Base-by-base conservation (phyloP, 371 early-diverging fungal genomes). In the Haplosporangium sp. region DNA sequence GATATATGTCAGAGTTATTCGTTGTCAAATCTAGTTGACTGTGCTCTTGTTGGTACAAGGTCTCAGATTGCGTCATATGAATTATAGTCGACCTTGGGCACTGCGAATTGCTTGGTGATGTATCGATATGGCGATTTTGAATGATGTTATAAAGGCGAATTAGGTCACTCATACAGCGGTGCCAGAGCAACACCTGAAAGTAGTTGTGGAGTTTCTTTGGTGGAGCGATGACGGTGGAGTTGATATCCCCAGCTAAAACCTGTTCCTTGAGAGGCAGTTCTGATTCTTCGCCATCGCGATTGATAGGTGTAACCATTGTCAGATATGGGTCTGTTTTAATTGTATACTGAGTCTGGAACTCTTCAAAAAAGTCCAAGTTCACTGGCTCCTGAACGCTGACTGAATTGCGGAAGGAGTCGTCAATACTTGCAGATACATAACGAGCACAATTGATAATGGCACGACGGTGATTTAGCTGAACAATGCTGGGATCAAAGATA, bases 401-500 rank as follows among this genome's bases (percentile, higher is more conserved):
- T 13, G 74, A 61, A 17, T 60, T 55, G 20, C 35, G 42, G 38
- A 67, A 67, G 45, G 59, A 48, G 1, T 70, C 65, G 19, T 71
- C 74, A 19, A 79, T 70, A 47, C 67, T 70, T 15, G 79, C 74
- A 58, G 79, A 74, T 57, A 79, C 74, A 53, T 79, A 79, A 6
- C 79, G 74, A 3, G 79, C 79, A 37, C 79, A 78, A 47, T 78
- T 78, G 67, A 78, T 78, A 67, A 78, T 73, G 42, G 79, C 79
- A 8, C 79, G 63, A 27, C 79, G 74, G 38, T 74, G 69, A 38
- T 63, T 58, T 17, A 78, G 60, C 3, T 48, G 45, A 4, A 78
- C 79, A 35, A 78, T 62, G 52, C 63, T 61, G 38, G 79, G 74
- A 48, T 79, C 79, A 65, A 74, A 79, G 48, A 79, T 58, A 35